Conservation (phyloP, 2,329 filamentous ascomycete species). For the Paecilomyces niveus region DNA sequence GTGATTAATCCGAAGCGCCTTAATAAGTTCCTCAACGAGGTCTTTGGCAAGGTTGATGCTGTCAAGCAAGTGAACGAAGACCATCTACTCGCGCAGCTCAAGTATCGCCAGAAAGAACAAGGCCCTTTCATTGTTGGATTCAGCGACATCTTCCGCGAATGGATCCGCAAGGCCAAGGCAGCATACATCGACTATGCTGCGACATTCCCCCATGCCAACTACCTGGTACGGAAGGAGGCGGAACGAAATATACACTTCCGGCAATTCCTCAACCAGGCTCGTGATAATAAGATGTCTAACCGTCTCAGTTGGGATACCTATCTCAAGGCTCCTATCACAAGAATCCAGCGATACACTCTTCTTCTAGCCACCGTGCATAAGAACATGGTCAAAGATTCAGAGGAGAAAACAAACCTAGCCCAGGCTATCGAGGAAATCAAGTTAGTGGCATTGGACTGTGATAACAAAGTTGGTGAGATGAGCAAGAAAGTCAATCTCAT, state of each 20-base stretch:
- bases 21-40: constrained; percentile 70
- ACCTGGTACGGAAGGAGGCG: constrained; percentile 74
- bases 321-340: constrained; percentile 85
- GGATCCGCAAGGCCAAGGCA: constrained; percentile 87
- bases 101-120: constrained; percentile 94
- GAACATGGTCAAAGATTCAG: constrained; percentile 73
- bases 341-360: constrained; percentile 82
- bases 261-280: constrained; percentile 74
- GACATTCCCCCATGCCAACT: constrained; percentile 75
- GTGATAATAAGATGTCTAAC: constrained; percentile 69
- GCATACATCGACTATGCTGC: constrained; percentile 91
- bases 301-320: constrained; percentile 92
- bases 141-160: constrained; percentile 95
- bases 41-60: constrained; percentile 85
- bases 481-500: constrained; percentile 82
- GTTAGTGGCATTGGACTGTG: constrained; percentile 80
- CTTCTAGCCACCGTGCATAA: constrained; percentile 76
- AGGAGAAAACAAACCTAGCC: constrained; percentile 78
- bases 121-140: constrained; percentile 91
- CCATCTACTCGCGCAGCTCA: constrained; percentile 82
- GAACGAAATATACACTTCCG: constrained; percentile 80
- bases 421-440: constrained; percentile 90
- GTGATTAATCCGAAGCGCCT: constrained; percentile 74
- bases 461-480: constrained; percentile 86
- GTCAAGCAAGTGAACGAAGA: constrained; percentile 91